Evolutionary conservation across 2,329 filamentous ascomycete species (phyloP), one percentile per base, ranked within the genome.

Genomic region (Aureobasidium subglaciale): DNA sequence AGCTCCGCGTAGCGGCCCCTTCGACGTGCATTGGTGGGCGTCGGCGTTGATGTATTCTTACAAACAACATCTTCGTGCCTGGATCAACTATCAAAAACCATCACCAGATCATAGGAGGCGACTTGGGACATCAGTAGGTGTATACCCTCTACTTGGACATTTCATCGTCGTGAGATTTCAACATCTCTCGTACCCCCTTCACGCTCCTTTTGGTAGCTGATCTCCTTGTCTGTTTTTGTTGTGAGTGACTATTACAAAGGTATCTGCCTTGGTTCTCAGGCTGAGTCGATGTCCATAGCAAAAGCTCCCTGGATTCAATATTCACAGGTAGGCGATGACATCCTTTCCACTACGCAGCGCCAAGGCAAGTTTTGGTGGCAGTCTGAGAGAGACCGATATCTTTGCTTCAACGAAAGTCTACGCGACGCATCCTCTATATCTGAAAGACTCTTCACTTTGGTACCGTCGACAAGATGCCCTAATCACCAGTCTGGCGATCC

Each of bases 81-180:
- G 20, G 29, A 37, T 13, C 24, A 37, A 52, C 34, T 20, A 32
- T 32, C 25, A 25, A 30, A 40, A 8, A 52, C n/a, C 20, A 41
- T n/a, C 48, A 32, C 35, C 34, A 40, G 22, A 41, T 5, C 25
- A 32, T 40, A 52, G n/a, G 27, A 41, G 24, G 24, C 35, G 22
- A n/a, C 11, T 40, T 52, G 24, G 27, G 48, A 52, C 34, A 52
- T 40, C 35, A 40, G 48, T 52, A 52, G 48, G 48, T 52, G 35
- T 24, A 27, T 25, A 13, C 18, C 15, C n/a, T 37, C 32, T 27
- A 38, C 20, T 22, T 27, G 24, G 35, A 10, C 15, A 52, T 18
- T 22, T 34, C 38, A 25, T 13, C n/a, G 35, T 40, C 35, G 16
- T 41, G 35, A 52, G 48, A 41, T 52, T n/a, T 52, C 48, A 52